Evolutionary conservation across 345 rosid genomes (phyloP), one percentile per base, ranked within the genome.

Genomic region (Gossypium australe): DNA sequence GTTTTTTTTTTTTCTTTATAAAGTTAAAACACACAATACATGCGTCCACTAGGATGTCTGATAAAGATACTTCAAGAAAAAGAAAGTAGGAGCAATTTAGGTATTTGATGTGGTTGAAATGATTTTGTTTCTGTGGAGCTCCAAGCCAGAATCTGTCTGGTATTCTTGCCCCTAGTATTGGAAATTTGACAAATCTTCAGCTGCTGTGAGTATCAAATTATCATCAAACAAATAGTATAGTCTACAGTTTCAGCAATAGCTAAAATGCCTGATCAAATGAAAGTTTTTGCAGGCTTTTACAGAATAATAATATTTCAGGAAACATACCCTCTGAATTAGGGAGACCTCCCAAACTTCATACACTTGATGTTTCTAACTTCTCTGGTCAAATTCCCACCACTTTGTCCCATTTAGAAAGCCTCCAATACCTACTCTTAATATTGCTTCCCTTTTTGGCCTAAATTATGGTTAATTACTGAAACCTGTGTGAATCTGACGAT

Each of bases 141-240:
- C 98, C 95, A 38, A 90, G 97, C 85, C 98, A 91, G 80, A 76
- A 81, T 76, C 81, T 95, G 29, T 88, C 93, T 69, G 97, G 99
- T 58, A 79, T 82, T 67, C 91, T 95, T 75, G 72, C 90, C 48
- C 85, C 91, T 10, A 88, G 89, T 78, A 83, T 95, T 51, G 89
- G 90, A 27, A 93, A 93, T 85, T 81, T 95, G 87, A 88, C 91
- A 80, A 81, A 88, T 84, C 92, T 95, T 65, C 93, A 91, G 80
- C 82, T 78, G 63, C 85, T 93, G 99, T 95, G 77, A 85, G 99
- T 83, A 16, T 63, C 34, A 27, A 27, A 27, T 27, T 27, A 27
- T 49, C 53, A 49, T 49, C 53, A 49, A 11, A 11, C 61, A 57
- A 57, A 18, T 57, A 7, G 27, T 57, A 5, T 25, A 18, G 20